Base-by-base conservation (phyloP, 345 rosid species). In the Garcia nutans region DNA sequence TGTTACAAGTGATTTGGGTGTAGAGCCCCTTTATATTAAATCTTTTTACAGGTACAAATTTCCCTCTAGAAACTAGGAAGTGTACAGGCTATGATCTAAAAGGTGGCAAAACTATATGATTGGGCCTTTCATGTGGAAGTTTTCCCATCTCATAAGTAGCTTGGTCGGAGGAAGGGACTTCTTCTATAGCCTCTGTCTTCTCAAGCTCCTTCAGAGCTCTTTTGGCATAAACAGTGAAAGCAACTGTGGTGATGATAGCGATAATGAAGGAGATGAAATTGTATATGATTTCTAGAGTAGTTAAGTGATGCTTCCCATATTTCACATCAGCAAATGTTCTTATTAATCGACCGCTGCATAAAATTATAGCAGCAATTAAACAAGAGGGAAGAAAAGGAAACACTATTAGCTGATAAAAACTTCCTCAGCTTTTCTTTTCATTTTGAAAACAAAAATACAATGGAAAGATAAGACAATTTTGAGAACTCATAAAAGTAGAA, bases 321-420 rank as follows among this genome's bases (percentile, higher is more conserved):
- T 79, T 16, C 58, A 79, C 82, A 69, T 79, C 71, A 23, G 71
- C 75, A 22, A 79, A 55, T 56, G 82, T 74, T 59, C 61, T 74
- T 62, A 79, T 69, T 42, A 79, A 79, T 50, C 75, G 45, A 10
- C 82, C 98, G 47, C 97, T 92, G 92, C 91, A 89, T 22, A 60
- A 49, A 76, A 66, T 24, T 22, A 37, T 8, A 65, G 56, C 76
- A 78, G 10, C 52, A 59, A 24, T 31, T 68, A 58, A 76, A 45
- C 31, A 44, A 4, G 63, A 23, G 16, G 23, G 37, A 11, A 33
- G 66, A 22, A 42, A 57, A 42, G 42, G 5, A 3, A 58, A 58
- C 26, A 58, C 37, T 19, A 11, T 60, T 24, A 24, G 41, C 31
- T 19, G 69, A 65, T 20, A 37, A 54, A 15, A 54, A 5, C 58